A percentile compares a stretch with the other conserved stretches of the same genome.
phyloP scores from a whole-genome alignment of 2,329 filamentous ascomycete species.

The Ceratocystis harringtonii region DNA sequence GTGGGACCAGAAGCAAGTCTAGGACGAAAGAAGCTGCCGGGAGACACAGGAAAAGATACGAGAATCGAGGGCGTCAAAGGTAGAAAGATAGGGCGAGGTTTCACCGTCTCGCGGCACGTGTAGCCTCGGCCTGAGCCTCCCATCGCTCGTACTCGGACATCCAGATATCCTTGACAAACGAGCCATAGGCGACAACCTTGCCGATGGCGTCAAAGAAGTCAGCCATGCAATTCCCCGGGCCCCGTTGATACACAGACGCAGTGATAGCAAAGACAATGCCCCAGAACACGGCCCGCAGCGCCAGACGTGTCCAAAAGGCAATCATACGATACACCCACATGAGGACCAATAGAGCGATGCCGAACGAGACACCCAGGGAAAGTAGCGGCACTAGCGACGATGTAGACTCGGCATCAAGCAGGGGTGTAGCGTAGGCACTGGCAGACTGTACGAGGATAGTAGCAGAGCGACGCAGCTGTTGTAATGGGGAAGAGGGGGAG shows the following conservation, averaged over 20 bases:
- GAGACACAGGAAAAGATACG: neutral
- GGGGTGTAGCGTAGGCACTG: slow-evolving; percentile 23
- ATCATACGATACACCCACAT: slow-evolving; percentile 53
- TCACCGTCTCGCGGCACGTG: slow-evolving; percentile 19
- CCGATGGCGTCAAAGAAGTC: slow-evolving; percentile 37
- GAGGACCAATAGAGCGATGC: slow-evolving; percentile 22
- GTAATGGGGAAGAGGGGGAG: slow-evolving; percentile 32
- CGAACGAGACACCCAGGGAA: slow-evolving; percentile 21
- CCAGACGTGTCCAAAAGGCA: slow-evolving; percentile 61
- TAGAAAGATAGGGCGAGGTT: neutral
- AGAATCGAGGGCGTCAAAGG: neutral
- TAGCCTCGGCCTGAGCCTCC: slow-evolving; percentile 31
- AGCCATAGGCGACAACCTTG: slow-evolving; percentile 32
- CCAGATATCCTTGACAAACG: slow-evolving; percentile 40
- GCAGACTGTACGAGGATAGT: slow-evolving; percentile 19
- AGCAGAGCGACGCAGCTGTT: slow-evolving; percentile 27
- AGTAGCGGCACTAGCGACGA: slow-evolving; percentile 24
- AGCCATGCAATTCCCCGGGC: slow-evolving; percentile 46
- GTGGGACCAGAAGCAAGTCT: neutral
- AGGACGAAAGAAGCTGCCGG: neutral
- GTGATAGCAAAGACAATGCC: slow-evolving; percentile 38
- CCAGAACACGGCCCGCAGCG: slow-evolving; percentile 50
- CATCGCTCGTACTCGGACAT: slow-evolving; percentile 42
- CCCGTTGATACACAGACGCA: slow-evolving; percentile 47
- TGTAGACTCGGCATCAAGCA: slow-evolving; percentile 28